Percentiles rank a stretch among this genome's conserved stretches.
Conservation (phyloP, 108 stramenopile genomes). For the Nitzschia sp. region DNA sequence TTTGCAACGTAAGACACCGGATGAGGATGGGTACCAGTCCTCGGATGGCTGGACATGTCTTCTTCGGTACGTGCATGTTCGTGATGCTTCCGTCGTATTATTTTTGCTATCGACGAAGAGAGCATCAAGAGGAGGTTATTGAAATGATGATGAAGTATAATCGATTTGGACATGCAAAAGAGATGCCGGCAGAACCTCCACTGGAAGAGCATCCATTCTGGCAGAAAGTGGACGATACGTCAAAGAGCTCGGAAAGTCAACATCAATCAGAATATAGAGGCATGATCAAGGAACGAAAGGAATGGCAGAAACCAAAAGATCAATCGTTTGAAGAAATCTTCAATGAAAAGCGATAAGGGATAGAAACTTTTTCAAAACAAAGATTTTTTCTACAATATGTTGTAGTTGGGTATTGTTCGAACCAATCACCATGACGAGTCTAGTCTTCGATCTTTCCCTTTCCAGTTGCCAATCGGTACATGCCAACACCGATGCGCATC, state of each 20-base stretch:
- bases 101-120: slow-evolving; percentile 75
- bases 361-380: not conserved
- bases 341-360: slow-evolving; percentile 44
- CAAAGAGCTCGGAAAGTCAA: slow-evolving; percentile 2
- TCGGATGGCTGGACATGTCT: slow-evolving; percentile 45
- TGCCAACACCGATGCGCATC: slow-evolving; percentile 35
- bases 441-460: slow-evolving; percentile 67
- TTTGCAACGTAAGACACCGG: slow-evolving; percentile 49
- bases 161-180: slow-evolving; percentile 66
- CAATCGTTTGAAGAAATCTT: slow-evolving; percentile 69
- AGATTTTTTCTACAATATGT: not conserved
- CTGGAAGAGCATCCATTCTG: slow-evolving; percentile 79
- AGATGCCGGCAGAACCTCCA: slow-evolving; percentile 68
- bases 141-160: slow-evolving; percentile 88
- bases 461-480: slow-evolving; percentile 78
- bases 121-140: slow-evolving; percentile 73
- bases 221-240: slow-evolving; percentile 31
- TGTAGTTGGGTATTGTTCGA: slow-evolving; percentile 52
- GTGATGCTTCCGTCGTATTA: slow-evolving; percentile 76
- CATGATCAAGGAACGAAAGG: slow-evolving; percentile 75
- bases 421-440: not conserved
- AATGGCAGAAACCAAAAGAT: slow-evolving; percentile 70
- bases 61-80: slow-evolving; percentile 55
- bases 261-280: slow-evolving; percentile 63
- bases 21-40: slow-evolving; percentile 72